Evolutionary conservation across 2,329 filamentous ascomycete species (phyloP).

Genomic region (Aspergillus udagawae): DNA sequence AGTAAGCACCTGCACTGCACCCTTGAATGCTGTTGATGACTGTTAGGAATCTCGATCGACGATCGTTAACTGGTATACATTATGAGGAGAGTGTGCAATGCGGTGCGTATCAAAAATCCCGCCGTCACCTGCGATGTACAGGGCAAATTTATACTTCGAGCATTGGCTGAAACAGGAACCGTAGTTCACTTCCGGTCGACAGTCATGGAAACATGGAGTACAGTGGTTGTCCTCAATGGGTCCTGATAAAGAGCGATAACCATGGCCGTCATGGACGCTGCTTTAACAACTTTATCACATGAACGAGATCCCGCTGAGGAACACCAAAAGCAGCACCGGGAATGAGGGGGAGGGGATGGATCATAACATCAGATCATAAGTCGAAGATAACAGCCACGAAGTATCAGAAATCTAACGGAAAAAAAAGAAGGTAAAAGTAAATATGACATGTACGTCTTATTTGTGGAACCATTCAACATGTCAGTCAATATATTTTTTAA

Average conservation of each 20-base stretch:
- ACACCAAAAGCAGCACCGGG: slow-evolving; percentile 11
- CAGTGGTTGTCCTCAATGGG: neutral
- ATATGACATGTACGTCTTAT: neutral
- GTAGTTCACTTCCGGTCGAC: neutral
- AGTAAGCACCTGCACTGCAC: neutral
- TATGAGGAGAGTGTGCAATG: neutral
- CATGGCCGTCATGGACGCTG: slow-evolving; percentile 2
- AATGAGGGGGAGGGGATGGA: slow-evolving; percentile 22
- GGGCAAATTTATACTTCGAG: neutral
- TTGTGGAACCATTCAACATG: neutral
- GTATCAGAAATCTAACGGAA: slow-evolving; percentile 1
- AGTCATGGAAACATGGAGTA: too few species aligned
- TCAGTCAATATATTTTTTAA: too few species aligned
- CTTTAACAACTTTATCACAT: slow-evolving; percentile 1
- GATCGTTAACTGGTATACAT: neutral
- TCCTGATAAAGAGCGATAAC: too few species aligned
- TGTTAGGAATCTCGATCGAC: neutral
- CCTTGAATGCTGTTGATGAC: neutral
- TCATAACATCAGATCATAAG: slow-evolving; percentile 10
- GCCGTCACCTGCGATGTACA: neutral
- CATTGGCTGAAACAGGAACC: neutral
- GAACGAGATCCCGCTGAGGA: neutral
- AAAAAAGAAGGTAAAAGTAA: neutral
- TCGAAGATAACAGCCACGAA: slow-evolving; percentile 1
- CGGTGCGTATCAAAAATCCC: neutral